Evolutionary conservation across 495 filamentous ascomycete species (phyloP).

Genomic region (Aspergillus bertholletiae): DNA sequence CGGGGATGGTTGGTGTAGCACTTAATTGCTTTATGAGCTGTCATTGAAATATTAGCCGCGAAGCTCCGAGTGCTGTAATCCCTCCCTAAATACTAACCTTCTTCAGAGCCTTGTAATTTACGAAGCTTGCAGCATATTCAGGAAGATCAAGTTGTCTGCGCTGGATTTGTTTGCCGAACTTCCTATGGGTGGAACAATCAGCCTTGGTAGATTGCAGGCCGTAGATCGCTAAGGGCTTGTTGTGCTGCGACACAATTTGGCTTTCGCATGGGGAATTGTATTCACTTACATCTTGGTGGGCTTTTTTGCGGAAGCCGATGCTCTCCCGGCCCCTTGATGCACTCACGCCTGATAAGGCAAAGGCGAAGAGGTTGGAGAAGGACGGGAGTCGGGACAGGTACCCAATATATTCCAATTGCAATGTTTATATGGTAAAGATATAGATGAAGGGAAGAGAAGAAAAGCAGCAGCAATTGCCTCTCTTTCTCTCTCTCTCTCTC

Average conservation of each 20-base stretch:
- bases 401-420: slow-evolving; percentile 1
- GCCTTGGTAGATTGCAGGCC: neutral
- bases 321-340: slow-evolving; percentile 18
- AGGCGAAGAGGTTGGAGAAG: neutral
- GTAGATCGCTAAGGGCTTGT: neutral
- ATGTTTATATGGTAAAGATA: neutral
- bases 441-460: neutral
- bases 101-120: slow-evolving; percentile 98
- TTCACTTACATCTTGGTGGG: slow-evolving; percentile 33
- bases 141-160: slow-evolving; percentile 97
- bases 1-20: slow-evolving; percentile 76
- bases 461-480: slow-evolving; percentile 10
- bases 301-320: slow-evolving; percentile 18
- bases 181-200: slow-evolving; percentile 55
- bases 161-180: slow-evolving; percentile 99
- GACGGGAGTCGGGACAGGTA: neutral
- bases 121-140: slow-evolving; percentile 98
- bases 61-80: neutral
- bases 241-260: neutral
- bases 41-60: slow-evolving; percentile 13
- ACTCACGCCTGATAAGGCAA: slow-evolving; percentile 6
- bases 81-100: slow-evolving; percentile 58
- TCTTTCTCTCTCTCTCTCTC: no score
- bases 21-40: slow-evolving; percentile 98
- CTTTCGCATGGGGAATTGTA: neutral